Percentiles rank a stretch among this genome's conserved stretches.
Conservation (phyloP, 352 stramenopile species). For the Elongisporangium undulatum region DNA sequence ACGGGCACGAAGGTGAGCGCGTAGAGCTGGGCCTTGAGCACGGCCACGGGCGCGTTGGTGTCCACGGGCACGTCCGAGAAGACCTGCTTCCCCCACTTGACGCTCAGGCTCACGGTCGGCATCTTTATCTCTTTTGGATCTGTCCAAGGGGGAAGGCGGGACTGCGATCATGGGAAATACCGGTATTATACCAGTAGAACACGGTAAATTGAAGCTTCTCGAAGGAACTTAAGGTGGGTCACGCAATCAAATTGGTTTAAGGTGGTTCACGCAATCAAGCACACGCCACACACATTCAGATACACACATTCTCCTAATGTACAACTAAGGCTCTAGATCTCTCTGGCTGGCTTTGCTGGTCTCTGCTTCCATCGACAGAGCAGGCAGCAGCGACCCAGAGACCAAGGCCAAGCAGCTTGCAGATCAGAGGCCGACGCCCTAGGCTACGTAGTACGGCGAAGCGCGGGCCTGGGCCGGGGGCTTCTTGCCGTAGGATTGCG, state of each 20-base stretch:
- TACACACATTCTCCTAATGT: not conserved
- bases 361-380: not conserved
- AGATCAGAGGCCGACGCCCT: not conserved
- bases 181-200: not conserved
- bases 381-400: not conserved
- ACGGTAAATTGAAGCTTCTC: not conserved
- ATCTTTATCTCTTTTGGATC: conserved; percentile 8
- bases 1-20: conserved; percentile 77
- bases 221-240: not conserved
- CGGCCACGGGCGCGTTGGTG: conserved; percentile 53
- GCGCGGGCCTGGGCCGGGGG: not conserved
- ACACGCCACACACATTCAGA: not conserved
- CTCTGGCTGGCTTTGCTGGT: not conserved
- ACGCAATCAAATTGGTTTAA: too few relatives aligned
- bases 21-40: conserved; percentile 83
- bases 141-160: not conserved
- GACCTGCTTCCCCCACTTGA: conserved; percentile 88
- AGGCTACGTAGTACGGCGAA: not conserved
- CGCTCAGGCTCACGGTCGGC: conserved; percentile 56
- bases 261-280: not conserved
- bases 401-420: not conserved
- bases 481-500: not conserved
- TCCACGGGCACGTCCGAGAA: conserved; percentile 66
- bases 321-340: not conserved
- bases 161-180: not conserved